Evolutionary conservation across 2,329 filamentous ascomycete genomes (phyloP), one percentile per base, ranked within the genome.

Genomic region (Epichloe bromicola): DNA sequence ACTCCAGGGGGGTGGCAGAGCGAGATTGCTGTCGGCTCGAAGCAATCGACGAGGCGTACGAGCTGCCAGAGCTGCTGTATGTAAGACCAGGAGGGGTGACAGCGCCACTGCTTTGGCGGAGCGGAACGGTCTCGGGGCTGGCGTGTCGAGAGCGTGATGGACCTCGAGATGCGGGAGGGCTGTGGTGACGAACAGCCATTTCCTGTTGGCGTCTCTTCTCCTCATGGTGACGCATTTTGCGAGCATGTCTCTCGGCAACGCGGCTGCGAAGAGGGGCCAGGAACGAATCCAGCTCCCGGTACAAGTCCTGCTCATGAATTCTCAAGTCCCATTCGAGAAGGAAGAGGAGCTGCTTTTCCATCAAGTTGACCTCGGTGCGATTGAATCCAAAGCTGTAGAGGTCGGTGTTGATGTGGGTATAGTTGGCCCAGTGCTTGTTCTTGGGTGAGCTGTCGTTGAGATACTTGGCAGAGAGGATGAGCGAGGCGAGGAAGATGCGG

Each of bases 391-490:
- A 98, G 63, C 75, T 80, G 64, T 73, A 76, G 55, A 60, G 65
- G 8, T 75, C 71, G 11, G 82, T 81, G 66, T 75, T 85, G 59
- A 95, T 83, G 61, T 83, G 73, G 54, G 86, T 95, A 75, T 97
- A 98, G 62, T 83, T 85, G 57, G 93, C 90, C 93, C 93, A 98
- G 77, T 98, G 93, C 82, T 97, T 97, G 80, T 98, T 98, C 83
- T 97, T 97, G 56, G 93, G 93, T 12, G 89, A 96, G 55, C 89
- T 95, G 75, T 97, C 93, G 68, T 98, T 97, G 60, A 97, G 79
- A 69, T 96, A 96, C 82, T 98, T 98, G 60, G 93, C 91, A 1
- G 93, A 83, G 44, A 85, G 75, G 63, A 93, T 93, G 58, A 91
- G 82, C 15, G 86, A 75, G 41, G 88, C 91, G 46, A 98, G 79